Evolutionary conservation across 306 rosid genomes (phyloP), one percentile per base, ranked within the genome.

Genomic region (Sechiopsis laciniata): DNA sequence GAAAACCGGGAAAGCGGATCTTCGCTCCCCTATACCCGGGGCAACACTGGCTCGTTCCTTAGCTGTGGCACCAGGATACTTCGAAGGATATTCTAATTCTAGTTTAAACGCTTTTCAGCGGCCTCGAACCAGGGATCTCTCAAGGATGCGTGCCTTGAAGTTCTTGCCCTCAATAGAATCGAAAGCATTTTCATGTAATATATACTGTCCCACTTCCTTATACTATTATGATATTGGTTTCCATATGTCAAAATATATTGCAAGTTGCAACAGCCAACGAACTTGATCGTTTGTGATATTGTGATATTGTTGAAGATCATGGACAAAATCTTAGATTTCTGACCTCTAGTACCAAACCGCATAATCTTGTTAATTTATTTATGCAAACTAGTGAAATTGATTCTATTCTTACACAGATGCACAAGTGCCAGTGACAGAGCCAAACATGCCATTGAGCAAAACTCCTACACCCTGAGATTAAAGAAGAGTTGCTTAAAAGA

Each of bases 391-490:
- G 35, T 26, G 29, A 20, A 32, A 17, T 63, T 61, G 64, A 63
- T 50, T 67, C 57, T 75, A 48, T 16, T 73, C 70, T 83, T 76
- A 90, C 98, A 81, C 91, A 7, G 96, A 90, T 73, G 96, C 89
- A 21, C 93, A 67, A 20, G 85, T 80, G 75, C 96, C 93, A 16
- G 90, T 87, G 60, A 87, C 76, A 74, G 81, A 82, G 42, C 93
- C 96, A 52, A 87, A 84, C 81, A 88, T 35, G 75, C 89, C 96
- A 83, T 83, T 87, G 20, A 92, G 82, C 62, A 92, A 76, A 78
- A 76, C 72, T 57, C 89, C 85, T 12, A 90, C 75, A 59, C 93
- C 98, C 98, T 90, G 69, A 85, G 66, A 81, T 76, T 50, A 74
- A 29, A 63, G 78, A 52, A 50, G 79, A 79, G 69, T 35, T 54